A percentile compares a stretch with the other conserved stretches of the same genome.
Conservation (phyloP, 768 basidiomycete genomes). For the Tulasnella sp. region DNA sequence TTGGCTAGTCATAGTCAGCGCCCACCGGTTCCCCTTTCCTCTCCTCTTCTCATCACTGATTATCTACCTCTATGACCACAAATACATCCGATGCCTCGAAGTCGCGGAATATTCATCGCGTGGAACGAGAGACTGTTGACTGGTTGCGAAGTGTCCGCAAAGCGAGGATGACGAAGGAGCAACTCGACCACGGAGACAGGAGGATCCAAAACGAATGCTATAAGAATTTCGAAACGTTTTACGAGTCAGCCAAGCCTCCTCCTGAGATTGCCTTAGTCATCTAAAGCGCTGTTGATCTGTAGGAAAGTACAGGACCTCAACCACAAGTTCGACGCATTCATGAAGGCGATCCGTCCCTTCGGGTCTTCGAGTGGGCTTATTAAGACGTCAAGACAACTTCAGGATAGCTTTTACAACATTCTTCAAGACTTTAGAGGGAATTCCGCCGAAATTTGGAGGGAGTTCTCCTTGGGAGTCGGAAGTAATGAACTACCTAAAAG, state of each 20-base stretch:
- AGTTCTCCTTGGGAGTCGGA: conserved; percentile 50
- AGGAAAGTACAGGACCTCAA: conserved; percentile 66
- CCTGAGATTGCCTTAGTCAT: not conserved
- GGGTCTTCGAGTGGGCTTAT: conserved; percentile 78
- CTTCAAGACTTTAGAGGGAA: conserved; percentile 73
- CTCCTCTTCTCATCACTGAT: no score
- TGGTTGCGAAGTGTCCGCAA: not conserved
- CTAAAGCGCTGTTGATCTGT: not conserved
- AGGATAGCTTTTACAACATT: conserved; percentile 67
- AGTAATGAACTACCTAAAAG: conserved; percentile 46
- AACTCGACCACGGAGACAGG: conserved; percentile 54
- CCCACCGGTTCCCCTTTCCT: no score
- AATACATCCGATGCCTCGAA: no score
- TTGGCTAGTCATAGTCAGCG: no score
- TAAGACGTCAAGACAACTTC: conserved; percentile 70
- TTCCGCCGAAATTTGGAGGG: conserved; percentile 67
- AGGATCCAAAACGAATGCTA: conserved; percentile 68
- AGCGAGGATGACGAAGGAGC: not conserved
- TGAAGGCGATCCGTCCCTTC: conserved; percentile 75
- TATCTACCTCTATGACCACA: no score
- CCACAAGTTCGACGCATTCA: conserved; percentile 74
- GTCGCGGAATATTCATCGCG: no score
- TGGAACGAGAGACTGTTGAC: no score
- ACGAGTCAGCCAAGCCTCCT: conserved; percentile 50
- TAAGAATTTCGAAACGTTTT: conserved; percentile 64